These are phyloP conservation scores for Angophora floribunda DNA, from an alignment of 345 rosid genomes.

Conservation along the genomic window DNA sequence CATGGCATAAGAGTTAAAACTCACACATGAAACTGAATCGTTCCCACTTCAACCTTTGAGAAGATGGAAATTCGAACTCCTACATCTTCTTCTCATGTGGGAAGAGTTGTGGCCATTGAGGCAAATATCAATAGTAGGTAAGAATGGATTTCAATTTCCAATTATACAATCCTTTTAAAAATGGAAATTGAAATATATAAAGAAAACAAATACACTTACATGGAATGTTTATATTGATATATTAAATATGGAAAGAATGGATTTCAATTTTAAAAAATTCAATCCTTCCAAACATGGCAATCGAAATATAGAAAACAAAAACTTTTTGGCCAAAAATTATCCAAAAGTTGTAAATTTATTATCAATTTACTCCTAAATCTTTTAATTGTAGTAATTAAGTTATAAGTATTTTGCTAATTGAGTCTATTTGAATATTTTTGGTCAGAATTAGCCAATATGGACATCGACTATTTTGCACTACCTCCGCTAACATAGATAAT, in stretches of 20 bases:
- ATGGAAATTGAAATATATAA: background rate
- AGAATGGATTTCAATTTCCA: background rate
- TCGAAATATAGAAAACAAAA: background rate
- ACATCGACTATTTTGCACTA: background rate
- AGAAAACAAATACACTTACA: background rate
- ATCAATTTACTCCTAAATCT: accelerated
- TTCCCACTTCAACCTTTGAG: too few species aligned
- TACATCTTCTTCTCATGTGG: too few species aligned
- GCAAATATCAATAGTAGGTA: background rate
- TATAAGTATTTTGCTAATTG: too few species aligned
- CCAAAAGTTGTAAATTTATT: too few species aligned
- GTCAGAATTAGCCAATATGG: too few species aligned
- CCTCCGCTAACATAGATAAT: too few species aligned
- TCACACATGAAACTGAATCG: too few species aligned
- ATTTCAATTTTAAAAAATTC: background rate
- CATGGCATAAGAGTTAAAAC: too few species aligned
- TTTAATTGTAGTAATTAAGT: background rate
- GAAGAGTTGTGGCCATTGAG: too few species aligned
- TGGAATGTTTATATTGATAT: background rate
- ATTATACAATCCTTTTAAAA: background rate
- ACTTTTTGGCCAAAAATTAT: too few species aligned
- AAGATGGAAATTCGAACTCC: too few species aligned
- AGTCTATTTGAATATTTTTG: too few species aligned
- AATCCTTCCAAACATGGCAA: background rate
- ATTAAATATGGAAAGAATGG: background rate